Conservation (phyloP, 75 land plant genomes). For the Isoetes taiwanensis region DNA sequence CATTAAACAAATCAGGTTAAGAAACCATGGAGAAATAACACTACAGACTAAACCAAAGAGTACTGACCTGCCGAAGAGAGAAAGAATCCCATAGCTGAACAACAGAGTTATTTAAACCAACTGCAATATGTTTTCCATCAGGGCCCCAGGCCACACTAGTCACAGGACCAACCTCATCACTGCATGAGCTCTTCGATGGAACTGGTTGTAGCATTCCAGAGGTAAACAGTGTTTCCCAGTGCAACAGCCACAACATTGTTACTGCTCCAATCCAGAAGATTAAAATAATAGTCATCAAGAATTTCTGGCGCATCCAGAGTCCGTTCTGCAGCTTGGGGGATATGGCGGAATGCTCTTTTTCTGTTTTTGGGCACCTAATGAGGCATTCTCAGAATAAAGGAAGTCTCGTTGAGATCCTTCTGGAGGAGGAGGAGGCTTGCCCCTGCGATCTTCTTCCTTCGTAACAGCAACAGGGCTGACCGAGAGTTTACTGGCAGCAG, state of each 20-base stretch:
- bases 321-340: constrained; percentile 46
- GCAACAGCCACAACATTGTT: constrained; percentile 62
- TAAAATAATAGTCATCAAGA: constrained; percentile 80
- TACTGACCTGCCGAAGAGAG: constrained; percentile 28
- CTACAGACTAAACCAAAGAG: neutral
- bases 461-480: too few species aligned
- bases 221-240: constrained; percentile 55
- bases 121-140: constrained; percentile 61
- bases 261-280: constrained; percentile 78
- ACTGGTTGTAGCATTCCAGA: constrained; percentile 63
- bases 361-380: constrained; percentile 20
- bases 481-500: too few species aligned
- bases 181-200: constrained; percentile 54
- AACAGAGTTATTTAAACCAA: constrained; percentile 56
- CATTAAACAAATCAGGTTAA: too few species aligned
- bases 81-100: constrained; percentile 77
- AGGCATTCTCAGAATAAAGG: constrained; percentile 13
- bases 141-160: constrained; percentile 86
- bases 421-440: constrained; percentile 29
- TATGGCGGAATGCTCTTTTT: neutral
- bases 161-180: constrained; percentile 60
- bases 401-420: constrained; percentile 11
- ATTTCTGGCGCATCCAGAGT: constrained; percentile 88
- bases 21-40: neutral
- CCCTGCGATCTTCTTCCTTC: too few species aligned